Percentiles rank a stretch among this genome's conserved stretches.
Evolutionary conservation across 768 basidiomycete genomes (phyloP).

Genomic region (Phallus indusiatus): DNA sequence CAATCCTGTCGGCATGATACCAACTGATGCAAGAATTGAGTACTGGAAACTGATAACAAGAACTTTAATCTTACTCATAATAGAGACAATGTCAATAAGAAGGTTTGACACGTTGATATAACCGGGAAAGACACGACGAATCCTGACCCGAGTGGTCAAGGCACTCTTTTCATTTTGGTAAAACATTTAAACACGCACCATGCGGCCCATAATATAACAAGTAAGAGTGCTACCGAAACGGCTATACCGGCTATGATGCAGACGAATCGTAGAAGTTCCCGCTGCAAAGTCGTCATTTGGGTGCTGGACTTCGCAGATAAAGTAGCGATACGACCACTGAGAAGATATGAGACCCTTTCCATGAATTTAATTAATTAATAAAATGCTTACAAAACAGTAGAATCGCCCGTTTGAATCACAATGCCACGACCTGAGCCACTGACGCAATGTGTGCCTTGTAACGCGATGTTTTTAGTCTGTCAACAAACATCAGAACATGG

Average conservation of each 20-base stretch:
- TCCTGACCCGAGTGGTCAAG: constrained; percentile 26
- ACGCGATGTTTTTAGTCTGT: constrained; percentile 48
- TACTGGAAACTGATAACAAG: background rate
- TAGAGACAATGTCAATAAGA: constrained; percentile 49
- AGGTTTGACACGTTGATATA: constrained; percentile 43
- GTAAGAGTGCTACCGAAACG: constrained; percentile 31
- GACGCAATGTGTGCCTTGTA: constrained; percentile 48
- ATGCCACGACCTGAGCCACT: constrained; percentile 39
- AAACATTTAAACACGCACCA: constrained; percentile 21
- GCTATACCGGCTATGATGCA: constrained; percentile 41
- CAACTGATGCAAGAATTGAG: constrained; percentile 20
- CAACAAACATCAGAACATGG: constrained; percentile 7
- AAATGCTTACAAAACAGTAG: constrained; percentile 37
- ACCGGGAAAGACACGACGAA: constrained; percentile 27
- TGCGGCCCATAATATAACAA: constrained; percentile 38
- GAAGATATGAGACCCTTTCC: background rate
- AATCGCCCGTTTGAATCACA: constrained; percentile 40
- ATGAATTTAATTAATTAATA: constrained; percentile 26
- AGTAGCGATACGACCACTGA: constrained; percentile 31
- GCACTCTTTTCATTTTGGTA: background rate
- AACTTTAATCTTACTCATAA: constrained; percentile 29
- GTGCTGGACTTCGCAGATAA: constrained; percentile 21
- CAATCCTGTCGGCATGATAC: constrained; percentile 41
- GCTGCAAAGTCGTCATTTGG: constrained; percentile 39
- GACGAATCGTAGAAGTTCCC: constrained; percentile 47